Evolutionary conservation across 2,329 filamentous ascomycete genomes (phyloP).

Genomic region (Tolypocladium sp.): DNA sequence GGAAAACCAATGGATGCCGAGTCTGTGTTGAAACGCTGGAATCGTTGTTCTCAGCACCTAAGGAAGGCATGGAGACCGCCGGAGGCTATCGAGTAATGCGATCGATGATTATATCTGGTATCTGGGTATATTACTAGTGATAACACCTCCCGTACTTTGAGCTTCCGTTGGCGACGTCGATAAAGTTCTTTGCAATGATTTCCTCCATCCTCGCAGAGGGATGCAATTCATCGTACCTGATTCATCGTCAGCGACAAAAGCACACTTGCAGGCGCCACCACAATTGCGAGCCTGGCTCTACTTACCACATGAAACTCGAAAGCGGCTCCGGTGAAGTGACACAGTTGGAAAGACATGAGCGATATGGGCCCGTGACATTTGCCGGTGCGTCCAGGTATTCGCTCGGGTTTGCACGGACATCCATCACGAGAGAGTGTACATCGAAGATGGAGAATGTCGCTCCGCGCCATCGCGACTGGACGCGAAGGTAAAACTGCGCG

Average conservation of each 20-base stretch:
- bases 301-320: slow-evolving; percentile 60
- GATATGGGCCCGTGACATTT: slow-evolving; percentile 50
- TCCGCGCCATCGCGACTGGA: slow-evolving; percentile 41
- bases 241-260: not conserved
- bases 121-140: not conserved
- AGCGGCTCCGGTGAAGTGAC: slow-evolving; percentile 27
- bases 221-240: slow-evolving; percentile 58
- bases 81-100: too few species aligned
- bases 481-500: slow-evolving; percentile 32
- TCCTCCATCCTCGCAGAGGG: slow-evolving; percentile 52
- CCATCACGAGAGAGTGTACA: slow-evolving; percentile 52
- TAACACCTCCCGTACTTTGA: slow-evolving; percentile 29
- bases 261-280: not conserved
- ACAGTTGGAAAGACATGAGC: slow-evolving; percentile 40
- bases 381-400: slow-evolving; percentile 54
- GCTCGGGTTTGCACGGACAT: slow-evolving; percentile 53
- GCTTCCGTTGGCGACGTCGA: slow-evolving; percentile 27
- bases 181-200: slow-evolving; percentile 30
- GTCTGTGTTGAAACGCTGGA: too few species aligned
- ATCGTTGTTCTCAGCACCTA: too few species aligned
- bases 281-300: not conserved
- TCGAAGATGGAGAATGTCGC: slow-evolving; percentile 59
- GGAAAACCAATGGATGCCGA: too few species aligned
- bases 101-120: too few species aligned
- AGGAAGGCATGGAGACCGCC: too few species aligned